Evolutionary conservation across 768 basidiomycete genomes (phyloP), one percentile per base, ranked within the genome.

Genomic region (Wakefieldia striispora): DNA sequence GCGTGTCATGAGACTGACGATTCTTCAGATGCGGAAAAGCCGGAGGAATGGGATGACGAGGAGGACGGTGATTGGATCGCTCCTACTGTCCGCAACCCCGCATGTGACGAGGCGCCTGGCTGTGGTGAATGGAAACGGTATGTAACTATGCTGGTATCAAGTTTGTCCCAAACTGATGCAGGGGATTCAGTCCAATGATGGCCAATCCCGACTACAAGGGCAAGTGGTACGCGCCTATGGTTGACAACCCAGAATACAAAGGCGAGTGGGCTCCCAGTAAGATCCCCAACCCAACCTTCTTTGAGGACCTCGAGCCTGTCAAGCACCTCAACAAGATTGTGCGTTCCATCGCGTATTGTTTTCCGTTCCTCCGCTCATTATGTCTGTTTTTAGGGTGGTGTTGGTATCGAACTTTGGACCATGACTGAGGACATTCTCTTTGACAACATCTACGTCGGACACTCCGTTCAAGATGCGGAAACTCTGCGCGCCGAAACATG

Each of bases 21-120:
- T 10, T 27, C 3, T 57, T 3, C 49, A 83, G 90, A 92, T 56
- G 82, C 90, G 35, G 82, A 86, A 71, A 97, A 97, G 76, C 97
- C 97, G 6, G 97, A 99, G 67, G 97, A 99, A 70, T 99, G 97
- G 97, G 94, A 97, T 62, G 95, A 97, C 60, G 97, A 97, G 66
- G 97, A 98, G 68, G 95, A 99, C 59, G 97, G 97, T 68, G 95
- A 98, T 66, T 99, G 94, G 94, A 82, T 98, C 56, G 80, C 95
- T 7, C 95, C 97, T 26, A 83, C 83, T 49, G 76, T 98, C 49
- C 71, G 79, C 51, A 99, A 99, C 80, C 91, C 95, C 55, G 88
- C 83, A 66, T 98, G 97, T 66, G 75, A 82, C 55, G 88, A 84
- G 48, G 95, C 83, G 53, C 82, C 93, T 61, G 97, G 97, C 24